Evolutionary conservation across 164 flowering plant genomes (phyloP).

Genomic region (Vitis cinerea): DNA sequence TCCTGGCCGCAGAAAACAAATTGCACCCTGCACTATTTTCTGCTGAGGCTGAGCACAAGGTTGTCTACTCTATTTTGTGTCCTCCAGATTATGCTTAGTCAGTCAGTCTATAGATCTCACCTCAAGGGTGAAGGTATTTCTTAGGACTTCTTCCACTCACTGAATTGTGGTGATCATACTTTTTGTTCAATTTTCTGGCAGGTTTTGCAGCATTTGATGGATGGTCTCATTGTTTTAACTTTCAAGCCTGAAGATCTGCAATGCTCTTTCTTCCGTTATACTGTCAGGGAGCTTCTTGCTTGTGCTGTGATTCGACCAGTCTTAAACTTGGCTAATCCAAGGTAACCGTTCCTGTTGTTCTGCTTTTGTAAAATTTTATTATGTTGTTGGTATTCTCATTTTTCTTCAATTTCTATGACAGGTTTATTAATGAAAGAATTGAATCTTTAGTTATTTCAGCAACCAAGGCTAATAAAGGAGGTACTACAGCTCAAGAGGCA

Average conservation of each 20-base stretch:
- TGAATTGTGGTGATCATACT: slow-evolving; percentile 1
- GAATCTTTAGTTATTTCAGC: slow-evolving; percentile 58
- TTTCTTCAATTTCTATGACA: slow-evolving; percentile 30
- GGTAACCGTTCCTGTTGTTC: slow-evolving; percentile 33
- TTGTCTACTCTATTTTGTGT: slow-evolving; percentile 19
- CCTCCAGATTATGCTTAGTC: not conserved
- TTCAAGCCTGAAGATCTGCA: slow-evolving; percentile 83
- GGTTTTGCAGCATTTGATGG: slow-evolving; percentile 95
- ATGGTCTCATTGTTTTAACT: slow-evolving; percentile 70
- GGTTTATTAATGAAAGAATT: slow-evolving; percentile 95
- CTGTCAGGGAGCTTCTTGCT: slow-evolving; percentile 88
- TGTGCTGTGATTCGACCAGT: slow-evolving; percentile 95
- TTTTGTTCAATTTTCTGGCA: slow-evolving; percentile 22
- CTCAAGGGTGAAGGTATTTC: not conserved
- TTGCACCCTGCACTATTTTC: slow-evolving; percentile 97
- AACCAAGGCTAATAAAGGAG: slow-evolving; percentile 54
- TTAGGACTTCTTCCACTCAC: not conserved
- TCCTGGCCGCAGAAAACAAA: slow-evolving; percentile 77
- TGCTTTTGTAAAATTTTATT: slow-evolving; percentile 2
- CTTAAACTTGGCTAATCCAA: slow-evolving; percentile 83
- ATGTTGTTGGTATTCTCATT: slow-evolving; percentile 11
- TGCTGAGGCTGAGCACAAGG: slow-evolving; percentile 94
- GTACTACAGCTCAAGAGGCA: slow-evolving; percentile 29
- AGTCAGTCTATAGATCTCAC: not conserved
- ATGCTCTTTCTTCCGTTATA: slow-evolving; percentile 75